Evolutionary conservation across 2,329 filamentous ascomycete genomes (phyloP).

Genomic region (Chrysoporthe austroafricana): DNA sequence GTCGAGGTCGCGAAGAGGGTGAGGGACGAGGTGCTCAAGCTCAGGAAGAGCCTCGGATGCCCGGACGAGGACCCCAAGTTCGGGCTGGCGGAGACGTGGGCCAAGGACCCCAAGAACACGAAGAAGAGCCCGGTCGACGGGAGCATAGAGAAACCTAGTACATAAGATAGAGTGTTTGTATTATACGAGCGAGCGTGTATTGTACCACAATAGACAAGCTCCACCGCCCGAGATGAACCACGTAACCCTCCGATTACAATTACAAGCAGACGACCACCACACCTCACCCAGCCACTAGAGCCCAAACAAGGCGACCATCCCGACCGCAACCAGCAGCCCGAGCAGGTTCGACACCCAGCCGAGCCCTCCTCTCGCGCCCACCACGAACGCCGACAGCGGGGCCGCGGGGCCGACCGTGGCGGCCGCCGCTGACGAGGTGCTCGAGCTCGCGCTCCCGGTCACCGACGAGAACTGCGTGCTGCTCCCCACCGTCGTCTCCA

Average conservation of each 20-base stretch:
- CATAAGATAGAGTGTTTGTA: background rate
- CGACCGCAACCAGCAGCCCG: background rate
- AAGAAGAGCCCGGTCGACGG: conserved; percentile 60
- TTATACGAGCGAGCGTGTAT: background rate
- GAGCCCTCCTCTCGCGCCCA: background rate
- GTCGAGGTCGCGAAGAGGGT: conserved; percentile 81
- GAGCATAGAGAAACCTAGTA: conserved; percentile 46
- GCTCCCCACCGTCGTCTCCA: conserved; percentile 10
- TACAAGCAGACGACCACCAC: background rate
- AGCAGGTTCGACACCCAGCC: background rate
- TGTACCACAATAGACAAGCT: background rate
- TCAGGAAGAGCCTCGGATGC: conserved; percentile 72
- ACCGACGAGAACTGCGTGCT: conserved; percentile 1
- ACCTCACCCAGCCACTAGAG: background rate
- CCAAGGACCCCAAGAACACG: conserved; percentile 51
- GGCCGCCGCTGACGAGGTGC: conserved; percentile 6
- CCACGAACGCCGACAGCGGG: background rate
- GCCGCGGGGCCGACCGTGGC: background rate
- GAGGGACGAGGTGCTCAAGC: conserved; percentile 77
- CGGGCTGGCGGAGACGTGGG: conserved; percentile 81
- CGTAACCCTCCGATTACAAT: background rate
- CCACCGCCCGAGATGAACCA: background rate
- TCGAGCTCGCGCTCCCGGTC: background rate
- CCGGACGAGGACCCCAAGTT: conserved; percentile 78
- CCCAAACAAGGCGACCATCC: background rate